Conservation (phyloP, 495 filamentous ascomycete genomes). For the Penicillium antarcticum region DNA sequence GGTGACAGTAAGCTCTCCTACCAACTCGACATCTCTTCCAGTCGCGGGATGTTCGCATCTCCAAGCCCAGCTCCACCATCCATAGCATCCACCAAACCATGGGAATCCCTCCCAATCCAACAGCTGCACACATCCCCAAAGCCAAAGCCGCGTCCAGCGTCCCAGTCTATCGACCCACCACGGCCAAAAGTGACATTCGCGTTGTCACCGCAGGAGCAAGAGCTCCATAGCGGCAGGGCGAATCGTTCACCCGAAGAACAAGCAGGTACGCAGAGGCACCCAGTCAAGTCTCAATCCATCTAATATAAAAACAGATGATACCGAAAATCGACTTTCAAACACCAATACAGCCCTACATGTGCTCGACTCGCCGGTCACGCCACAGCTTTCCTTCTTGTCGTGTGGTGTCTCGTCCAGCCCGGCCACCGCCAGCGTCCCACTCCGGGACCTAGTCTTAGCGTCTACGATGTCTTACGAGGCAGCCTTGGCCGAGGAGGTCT, state of each 20-base stretch:
- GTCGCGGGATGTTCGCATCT: not conserved
- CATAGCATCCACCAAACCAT: not conserved
- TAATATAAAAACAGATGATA: not conserved
- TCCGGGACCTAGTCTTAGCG: conserved; percentile 20
- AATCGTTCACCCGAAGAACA: not conserved
- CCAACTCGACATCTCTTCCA: not conserved
- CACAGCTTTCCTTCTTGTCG: conserved; percentile 8
- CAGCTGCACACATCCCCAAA: not conserved
- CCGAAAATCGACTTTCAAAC: conserved; percentile 10
- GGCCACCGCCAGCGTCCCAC: conserved; percentile 13
- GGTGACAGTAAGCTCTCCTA: not conserved
- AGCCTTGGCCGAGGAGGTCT: conserved; percentile 13
- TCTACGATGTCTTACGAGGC: conserved; percentile 22
- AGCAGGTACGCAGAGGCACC: conserved; percentile 9
- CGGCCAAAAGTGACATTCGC: conserved; percentile 2
- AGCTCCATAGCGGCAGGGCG: not conserved
- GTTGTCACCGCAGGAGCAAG: conserved; percentile 4
- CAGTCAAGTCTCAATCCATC: no score
- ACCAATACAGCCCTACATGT: not conserved
- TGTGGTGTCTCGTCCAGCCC: conserved; percentile 15
- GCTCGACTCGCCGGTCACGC: conserved; percentile 10
- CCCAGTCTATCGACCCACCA: not conserved
- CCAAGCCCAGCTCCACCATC: not conserved
- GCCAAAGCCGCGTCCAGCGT: not conserved
- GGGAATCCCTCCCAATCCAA: not conserved